Evolutionary conservation across 2,329 filamentous ascomycete species (phyloP).

Genomic region (Trichoderma cornu-damae): DNA sequence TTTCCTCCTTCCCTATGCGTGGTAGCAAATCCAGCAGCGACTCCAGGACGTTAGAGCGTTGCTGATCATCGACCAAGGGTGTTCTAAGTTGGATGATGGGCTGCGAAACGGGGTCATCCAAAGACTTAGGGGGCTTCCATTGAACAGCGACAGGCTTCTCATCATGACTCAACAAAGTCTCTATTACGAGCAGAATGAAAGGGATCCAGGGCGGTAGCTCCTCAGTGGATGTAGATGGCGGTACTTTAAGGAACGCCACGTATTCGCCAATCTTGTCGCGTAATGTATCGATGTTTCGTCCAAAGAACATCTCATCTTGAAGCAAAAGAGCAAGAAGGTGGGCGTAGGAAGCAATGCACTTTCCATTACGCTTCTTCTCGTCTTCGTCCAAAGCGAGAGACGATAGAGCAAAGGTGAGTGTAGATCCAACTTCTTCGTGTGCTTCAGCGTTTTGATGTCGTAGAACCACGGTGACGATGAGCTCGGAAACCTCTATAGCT

Average conservation of each 20-base stretch:
- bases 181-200: conserved; percentile 82
- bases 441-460: conserved; percentile 51
- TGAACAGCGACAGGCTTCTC: conserved; percentile 69
- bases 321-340: conserved; percentile 85
- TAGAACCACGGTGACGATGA: conserved; percentile 69
- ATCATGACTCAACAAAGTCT: conserved; percentile 85
- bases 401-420: conserved; percentile 77
- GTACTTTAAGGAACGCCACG: conserved; percentile 70
- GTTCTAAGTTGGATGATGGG: conserved; percentile 57
- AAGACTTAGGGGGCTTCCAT: conserved; percentile 57
- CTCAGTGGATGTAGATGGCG: conserved; percentile 61
- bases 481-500: conserved; percentile 84
- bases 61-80: conserved; percentile 51
- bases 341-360: conserved; percentile 76
- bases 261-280: conserved; percentile 72
- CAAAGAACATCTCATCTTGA: conserved; percentile 77
- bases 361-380: conserved; percentile 57
- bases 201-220: conserved; percentile 90
- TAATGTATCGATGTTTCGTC: conserved; percentile 66
- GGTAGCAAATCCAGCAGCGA: conserved; percentile 79
- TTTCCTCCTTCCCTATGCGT: conserved; percentile 79
- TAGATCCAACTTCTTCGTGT: conserved; percentile 71
- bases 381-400: conserved; percentile 59
- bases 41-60: conserved; percentile 68
- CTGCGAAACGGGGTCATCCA: conserved; percentile 46